Evolutionary conservation across 805 yeast species (phyloP).

Genomic region (Candida oleophila): DNA sequence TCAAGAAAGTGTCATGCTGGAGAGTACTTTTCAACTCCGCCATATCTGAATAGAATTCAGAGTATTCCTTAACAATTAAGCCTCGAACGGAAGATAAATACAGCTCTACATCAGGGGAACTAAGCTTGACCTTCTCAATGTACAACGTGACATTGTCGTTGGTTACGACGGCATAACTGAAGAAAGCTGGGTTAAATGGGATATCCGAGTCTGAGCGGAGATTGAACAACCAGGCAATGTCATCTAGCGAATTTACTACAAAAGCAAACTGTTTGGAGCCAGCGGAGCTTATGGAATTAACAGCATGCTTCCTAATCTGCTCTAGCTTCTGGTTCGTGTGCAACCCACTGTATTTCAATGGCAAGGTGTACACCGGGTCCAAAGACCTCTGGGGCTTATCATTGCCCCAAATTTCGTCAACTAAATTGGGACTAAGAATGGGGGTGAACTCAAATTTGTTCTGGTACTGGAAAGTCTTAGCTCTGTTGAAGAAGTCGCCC

Average conservation of each 20-base stretch:
- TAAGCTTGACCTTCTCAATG: conserved; percentile 47
- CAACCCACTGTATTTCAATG: conserved; percentile 34
- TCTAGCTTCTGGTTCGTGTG: conserved; percentile 27
- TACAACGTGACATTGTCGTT: conserved; percentile 47
- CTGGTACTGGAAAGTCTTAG: conserved; percentile 15
- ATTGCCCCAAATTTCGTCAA: conserved; percentile 39
- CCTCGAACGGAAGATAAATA: conserved; percentile 26
- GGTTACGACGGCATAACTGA: conserved; percentile 52
- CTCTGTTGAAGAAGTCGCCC: conserved; percentile 40
- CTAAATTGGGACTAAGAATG: conserved; percentile 26
- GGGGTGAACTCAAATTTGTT: conserved; percentile 31
- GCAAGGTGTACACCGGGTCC: conserved; percentile 31
- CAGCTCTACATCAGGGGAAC: conserved; percentile 17
- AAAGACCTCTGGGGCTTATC: conserved; percentile 33
- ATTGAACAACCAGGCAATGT: conserved; percentile 88
- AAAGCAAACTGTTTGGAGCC: conserved; percentile 21
- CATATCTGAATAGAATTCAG: conserved; percentile 58
- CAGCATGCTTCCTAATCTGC: conserved; percentile 31
- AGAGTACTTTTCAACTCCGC: conserved; percentile 21
- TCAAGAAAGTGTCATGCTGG: conserved; percentile 9
- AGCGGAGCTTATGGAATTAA: conserved; percentile 6
- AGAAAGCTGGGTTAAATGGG: conserved; percentile 84
- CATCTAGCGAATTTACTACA: conserved; percentile 76
- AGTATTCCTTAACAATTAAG: conserved; percentile 50
- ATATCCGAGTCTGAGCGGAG: conserved; percentile 76